Percentiles rank a stretch among this genome's conserved stretches.
These are phyloP conservation scores for Trametopsis cervina DNA, from an alignment of 768 basidiomycete species.

Conservation along the genomic window DNA sequence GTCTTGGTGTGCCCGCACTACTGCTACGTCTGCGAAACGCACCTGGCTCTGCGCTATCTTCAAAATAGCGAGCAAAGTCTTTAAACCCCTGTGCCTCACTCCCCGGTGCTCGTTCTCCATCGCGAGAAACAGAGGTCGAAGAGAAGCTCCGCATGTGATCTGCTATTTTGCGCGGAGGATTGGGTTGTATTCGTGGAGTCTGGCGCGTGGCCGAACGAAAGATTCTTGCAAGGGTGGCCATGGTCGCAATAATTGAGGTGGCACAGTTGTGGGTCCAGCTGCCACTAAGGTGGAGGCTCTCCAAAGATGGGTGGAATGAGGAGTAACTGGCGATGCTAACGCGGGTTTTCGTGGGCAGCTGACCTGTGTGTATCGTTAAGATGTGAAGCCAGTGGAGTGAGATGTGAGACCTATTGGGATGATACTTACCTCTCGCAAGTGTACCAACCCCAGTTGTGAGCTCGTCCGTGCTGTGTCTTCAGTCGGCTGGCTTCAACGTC, in stretches of 20 bases:
- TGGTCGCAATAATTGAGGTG: background rate
- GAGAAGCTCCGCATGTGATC: constrained; percentile 1
- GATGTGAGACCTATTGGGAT: too few species aligned
- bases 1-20: too few species aligned
- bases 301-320: constrained; percentile 2
- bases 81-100: background rate
- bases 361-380: too few species aligned
- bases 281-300: constrained; percentile 1
- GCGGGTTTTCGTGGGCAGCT: constrained; percentile 2
- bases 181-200: constrained; percentile 3
- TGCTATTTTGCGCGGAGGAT: background rate
- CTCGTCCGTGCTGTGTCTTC: too few species aligned
- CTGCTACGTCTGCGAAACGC: background rate
- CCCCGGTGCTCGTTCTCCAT: background rate
- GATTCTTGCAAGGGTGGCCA: constrained; percentile 7
- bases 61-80: background rate
- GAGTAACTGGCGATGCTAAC: constrained; percentile 1
- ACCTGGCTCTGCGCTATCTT: background rate
- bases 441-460: too few species aligned
- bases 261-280: constrained; percentile 2
- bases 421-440: too few species aligned
- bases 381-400: too few species aligned
- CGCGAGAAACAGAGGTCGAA: background rate
- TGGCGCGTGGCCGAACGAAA: constrained; percentile 8
- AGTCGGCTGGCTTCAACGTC: too few species aligned